Evolutionary conservation across 2,329 filamentous ascomycete genomes (phyloP), one percentile per base, ranked within the genome.

Genomic region (Diaporthe citrichinensis): DNA sequence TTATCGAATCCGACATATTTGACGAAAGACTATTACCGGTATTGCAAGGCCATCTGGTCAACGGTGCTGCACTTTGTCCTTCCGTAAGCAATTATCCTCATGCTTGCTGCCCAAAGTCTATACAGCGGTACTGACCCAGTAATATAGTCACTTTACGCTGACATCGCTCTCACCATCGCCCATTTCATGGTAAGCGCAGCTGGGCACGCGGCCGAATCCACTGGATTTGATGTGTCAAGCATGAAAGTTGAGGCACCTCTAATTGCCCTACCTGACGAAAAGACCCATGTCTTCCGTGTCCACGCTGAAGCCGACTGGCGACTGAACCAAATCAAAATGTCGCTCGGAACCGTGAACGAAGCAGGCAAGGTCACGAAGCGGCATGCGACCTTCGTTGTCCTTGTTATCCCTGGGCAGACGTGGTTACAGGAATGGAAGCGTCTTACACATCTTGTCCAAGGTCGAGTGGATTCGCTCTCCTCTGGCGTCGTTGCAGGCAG

Each of bases 171-270:
- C 31, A 68, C 72, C 17, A 44, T 67, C 23, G 71, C 36, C 10
- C 36, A 55, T 34, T 53, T 65, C 41, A 55, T 73, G 61, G 15
- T 6, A 15, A 8, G 25, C 9, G 39, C 15, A 53, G 25, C 34
- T 41, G 61, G 61, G 12, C n/a, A 39, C 10, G 15, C 25, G 8
- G 36, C 55, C 28, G 58, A 41, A 31, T 49, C 44, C 15, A 55
- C 31, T 55, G 57, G 61, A 31, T 31, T 67, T 14, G 28, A 49
- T 31, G 25, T 73, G 20, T 34, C 28, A 15, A 36, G n/a, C 49
- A 73, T 73, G 72, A 68, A n/a, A 20, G 46, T 73, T n/a, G 59
- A 73, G 17, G 53, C 36, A 46, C 53, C 72, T 57, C 58, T 73
- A 0, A 57, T 73, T 34, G 71, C 61, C 14, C 31, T 36, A 9